These are phyloP conservation scores for Barnettozyma wickerhamii DNA, from an alignment of 805 yeast species.

Conservation along the genomic window DNA sequence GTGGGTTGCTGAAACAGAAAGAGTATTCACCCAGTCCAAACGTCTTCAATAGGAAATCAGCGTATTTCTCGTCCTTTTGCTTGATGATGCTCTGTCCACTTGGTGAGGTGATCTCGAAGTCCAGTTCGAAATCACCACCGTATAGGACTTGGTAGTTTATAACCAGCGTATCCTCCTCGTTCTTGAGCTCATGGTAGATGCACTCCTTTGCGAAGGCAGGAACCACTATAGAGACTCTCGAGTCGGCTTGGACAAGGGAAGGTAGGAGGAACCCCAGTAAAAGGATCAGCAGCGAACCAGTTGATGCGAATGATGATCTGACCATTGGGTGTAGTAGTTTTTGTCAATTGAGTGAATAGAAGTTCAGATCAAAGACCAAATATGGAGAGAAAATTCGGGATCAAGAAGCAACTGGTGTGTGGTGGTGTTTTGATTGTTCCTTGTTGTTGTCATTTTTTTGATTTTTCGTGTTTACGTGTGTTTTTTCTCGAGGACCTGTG, in stretches of 20 bases:
- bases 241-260: conserved; percentile 12
- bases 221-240: conserved; percentile 21
- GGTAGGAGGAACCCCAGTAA: background rate
- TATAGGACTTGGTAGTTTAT: conserved; percentile 46
- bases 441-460: no score
- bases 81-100: conserved; percentile 41
- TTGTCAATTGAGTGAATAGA: background rate
- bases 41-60: conserved; percentile 56
- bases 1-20: conserved; percentile 61
- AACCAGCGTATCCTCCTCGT: conserved; percentile 36
- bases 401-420: background rate
- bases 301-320: conserved; percentile 1
- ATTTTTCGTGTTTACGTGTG: background rate
- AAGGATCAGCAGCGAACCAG: background rate
- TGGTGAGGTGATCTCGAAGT: conserved; percentile 56
- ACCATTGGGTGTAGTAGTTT: background rate
- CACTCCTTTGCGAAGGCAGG: conserved; percentile 41
- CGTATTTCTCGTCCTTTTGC: conserved; percentile 58
- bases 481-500: background rate
- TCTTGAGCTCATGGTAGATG: conserved; percentile 32
- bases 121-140: conserved; percentile 67
- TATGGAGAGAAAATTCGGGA: background rate
- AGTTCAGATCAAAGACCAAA: background rate
- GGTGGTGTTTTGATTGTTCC: background rate
- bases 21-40: conserved; percentile 58